Conservation (phyloP, 2,329 filamentous ascomycete genomes). For the Colletotrichum costaricense region DNA sequence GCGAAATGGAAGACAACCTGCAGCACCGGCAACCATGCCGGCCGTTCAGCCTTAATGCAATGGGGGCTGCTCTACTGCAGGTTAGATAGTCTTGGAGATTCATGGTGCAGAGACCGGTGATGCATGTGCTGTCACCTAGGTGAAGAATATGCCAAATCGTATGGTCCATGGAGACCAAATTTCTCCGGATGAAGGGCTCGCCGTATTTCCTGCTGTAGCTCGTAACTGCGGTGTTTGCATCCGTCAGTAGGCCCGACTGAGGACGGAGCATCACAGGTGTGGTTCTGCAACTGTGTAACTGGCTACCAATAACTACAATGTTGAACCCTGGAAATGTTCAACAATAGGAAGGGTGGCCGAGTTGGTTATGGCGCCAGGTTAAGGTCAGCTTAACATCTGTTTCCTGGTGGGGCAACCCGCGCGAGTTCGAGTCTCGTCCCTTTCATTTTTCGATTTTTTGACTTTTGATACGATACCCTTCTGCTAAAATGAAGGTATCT, state of each 20-base stretch:
- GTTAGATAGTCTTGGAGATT: not conserved
- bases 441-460: not conserved
- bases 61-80: not conserved
- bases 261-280: too few relatives aligned
- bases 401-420: conserved; percentile 20
- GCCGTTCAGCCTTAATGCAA: not conserved
- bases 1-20: not conserved
- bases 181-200: not conserved
- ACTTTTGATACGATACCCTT: too few relatives aligned
- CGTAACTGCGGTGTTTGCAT: not conserved
- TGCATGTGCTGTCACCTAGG: not conserved
- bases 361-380: conserved; percentile 21
- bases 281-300: accelerated
- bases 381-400: conserved; percentile 20
- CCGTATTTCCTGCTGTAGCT: not conserved
- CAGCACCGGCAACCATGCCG: not conserved
- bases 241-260: not conserved
- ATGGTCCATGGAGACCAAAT: not conserved
- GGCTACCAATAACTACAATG: accelerated
- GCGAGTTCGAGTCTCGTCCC: conserved; percentile 14
- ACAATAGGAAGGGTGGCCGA: conserved; percentile 20
- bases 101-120: not conserved
- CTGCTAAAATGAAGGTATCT: too few relatives aligned
- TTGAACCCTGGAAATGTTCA: too few relatives aligned
- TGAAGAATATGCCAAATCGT: not conserved